Evolutionary conservation across 1,284 basidiomycete genomes (phyloP), one percentile per base, ranked within the genome.

Genomic region (Rhodotorula mucilaginosa): DNA sequence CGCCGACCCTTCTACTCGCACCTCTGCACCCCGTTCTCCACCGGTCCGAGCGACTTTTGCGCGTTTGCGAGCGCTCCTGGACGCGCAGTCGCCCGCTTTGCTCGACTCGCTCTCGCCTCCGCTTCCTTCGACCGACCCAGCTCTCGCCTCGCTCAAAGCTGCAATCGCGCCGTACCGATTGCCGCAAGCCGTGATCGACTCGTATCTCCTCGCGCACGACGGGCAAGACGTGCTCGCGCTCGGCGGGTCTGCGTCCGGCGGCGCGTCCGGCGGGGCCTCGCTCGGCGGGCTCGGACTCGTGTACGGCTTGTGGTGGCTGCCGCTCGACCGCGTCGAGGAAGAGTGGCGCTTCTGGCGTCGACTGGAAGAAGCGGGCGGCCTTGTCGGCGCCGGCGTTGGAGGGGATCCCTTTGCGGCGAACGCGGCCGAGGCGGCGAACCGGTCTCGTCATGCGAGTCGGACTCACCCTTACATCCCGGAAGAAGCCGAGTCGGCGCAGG

Each of bases 281-380:
- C 69, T 69, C 52, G 71, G 64, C 12, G 69, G 70, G 8, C 60
- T 63, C 31, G 79, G 79, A 0, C 70, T 80, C 49, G 58, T 80
- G 16, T 80, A 74, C 67, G 79, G 79, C 16, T 63, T 80, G 34
- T 78, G 78, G 78, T 76, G 78, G 74, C 77, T 80, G 75, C 77
- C 92, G 18, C 84, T 96, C 49, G 94, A 97, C 79, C 90, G 92
- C 75, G 91, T 96, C 34, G 84, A 93, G 69, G 89, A 93, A 71
- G 94, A 97, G 82, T 97, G 93, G 92, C 83, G 86, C 59, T 96
- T 95, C 80, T 97, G 94, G 94, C 84, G 93, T 74, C 88, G 91
- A 78, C 91, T 95, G 56, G 94, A 97, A 79, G 56, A 73, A 23
- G 76, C 70, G 1, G 73, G 74, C n/a, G 69, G 74, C 18, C 47